Evolutionary conservation across 2,329 filamentous ascomycete species (phyloP), one percentile per base, ranked within the genome.

Genomic region (Ophiocordyceps camponoti-saundersi): DNA sequence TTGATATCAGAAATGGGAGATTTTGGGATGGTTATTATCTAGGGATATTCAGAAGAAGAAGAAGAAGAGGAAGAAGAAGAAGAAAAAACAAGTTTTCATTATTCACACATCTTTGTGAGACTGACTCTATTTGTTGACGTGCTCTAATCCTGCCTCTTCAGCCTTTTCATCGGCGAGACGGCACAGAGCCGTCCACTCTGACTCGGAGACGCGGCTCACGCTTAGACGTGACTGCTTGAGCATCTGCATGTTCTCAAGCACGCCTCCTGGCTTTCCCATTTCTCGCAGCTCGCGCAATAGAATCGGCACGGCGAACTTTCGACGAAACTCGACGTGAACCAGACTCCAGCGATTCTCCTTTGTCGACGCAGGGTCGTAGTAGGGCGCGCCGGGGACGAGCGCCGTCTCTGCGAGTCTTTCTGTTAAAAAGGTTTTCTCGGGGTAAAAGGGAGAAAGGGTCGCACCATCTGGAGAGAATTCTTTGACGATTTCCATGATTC

Each of bases 261-360:
- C 69, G 10, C 74, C 65, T 0, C 72, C 73, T 0, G 62, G 58
- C 40, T 70, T 68, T 6, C 76, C 77, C 56, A 82, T 70, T 34
- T 74, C 72, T 47, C 84, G 81, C 42, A 95, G 71, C 53, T 85
- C 79, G 51, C 77, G 75, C 46, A 95, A 71, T 6, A 73, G 73
- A 48, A 96, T 75, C 1, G 79, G 74, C 15, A 78, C 71, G 2
- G 71, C 69, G 55, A 96, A 88, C 63, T 95, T 95, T 60, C 79
- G 80, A 48, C 83, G 79, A 60, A 94, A 95, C 56, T 81, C 75
- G 44, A 96, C 90, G 50, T 93, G 84, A 1, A 96, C 92, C 18
- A 92, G 75, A 46, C 80, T 85, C 92, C 92, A 98, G 56, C 47
- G 75, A 11, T 65, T 66, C 6, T 67, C 66, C 42, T 62, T 61